Conservation (phyloP, 345 rosid genomes). For the Brassica nigra region DNA sequence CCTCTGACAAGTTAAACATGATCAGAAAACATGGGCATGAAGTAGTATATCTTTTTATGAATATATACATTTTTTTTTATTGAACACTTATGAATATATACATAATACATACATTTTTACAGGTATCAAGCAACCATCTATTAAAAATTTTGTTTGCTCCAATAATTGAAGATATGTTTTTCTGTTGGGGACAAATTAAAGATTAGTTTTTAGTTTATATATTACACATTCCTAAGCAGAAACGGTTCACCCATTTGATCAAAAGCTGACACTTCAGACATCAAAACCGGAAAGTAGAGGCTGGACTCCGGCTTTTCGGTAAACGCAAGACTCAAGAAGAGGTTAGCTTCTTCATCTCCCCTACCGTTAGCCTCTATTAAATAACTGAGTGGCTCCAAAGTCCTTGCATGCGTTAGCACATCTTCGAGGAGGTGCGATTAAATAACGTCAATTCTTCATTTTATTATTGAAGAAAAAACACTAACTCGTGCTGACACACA, state of each 20-base stretch:
- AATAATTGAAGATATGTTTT: background rate
- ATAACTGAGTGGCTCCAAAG: background rate
- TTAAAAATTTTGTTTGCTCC: background rate
- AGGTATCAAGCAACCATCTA: background rate
- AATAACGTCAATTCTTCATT: conserved; percentile 3
- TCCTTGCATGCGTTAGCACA: conserved; percentile 7
- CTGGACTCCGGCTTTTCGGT: conserved; percentile 24
- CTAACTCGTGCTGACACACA: background rate
- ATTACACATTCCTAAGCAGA: conserved; percentile 19
- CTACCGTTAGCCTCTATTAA: background rate
- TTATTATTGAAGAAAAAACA: background rate
- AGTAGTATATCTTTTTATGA: background rate
- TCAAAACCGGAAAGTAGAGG: conserved; percentile 19
- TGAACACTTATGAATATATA: background rate
- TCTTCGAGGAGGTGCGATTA: background rate
- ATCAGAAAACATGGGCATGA: background rate
- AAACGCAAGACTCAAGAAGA: conserved; percentile 1
- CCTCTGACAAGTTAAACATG: background rate
- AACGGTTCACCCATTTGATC: conserved; percentile 5
- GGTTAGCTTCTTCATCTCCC: background rate
- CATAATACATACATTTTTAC: background rate
- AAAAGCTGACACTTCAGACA: conserved; percentile 4
- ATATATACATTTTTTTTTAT: background rate
- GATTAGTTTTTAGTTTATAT: background rate
- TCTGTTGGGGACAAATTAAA: background rate